These are phyloP conservation scores for Lasiodiplodia theobromae DNA, from an alignment of 2,329 filamentous ascomycete genomes.

Conservation along the genomic window DNA sequence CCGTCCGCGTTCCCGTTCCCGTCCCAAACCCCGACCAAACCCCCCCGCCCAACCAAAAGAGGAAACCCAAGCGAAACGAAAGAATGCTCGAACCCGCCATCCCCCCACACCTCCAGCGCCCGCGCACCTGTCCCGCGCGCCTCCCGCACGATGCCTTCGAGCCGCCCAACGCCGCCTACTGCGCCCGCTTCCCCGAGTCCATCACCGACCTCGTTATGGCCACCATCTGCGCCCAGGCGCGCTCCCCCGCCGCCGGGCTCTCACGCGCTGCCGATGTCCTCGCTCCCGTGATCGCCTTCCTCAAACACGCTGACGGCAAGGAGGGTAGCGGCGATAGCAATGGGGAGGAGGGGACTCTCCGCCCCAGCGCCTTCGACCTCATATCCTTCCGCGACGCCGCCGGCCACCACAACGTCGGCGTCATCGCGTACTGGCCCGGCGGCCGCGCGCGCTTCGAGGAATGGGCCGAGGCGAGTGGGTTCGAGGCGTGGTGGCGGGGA, in stretches of 20 bases:
- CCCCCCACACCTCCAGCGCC: slow-evolving; percentile 35
- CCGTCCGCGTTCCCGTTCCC: too few relatives aligned
- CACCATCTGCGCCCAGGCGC: slow-evolving; percentile 44
- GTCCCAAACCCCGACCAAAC: too few relatives aligned
- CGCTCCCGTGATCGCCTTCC: slow-evolving; percentile 18
- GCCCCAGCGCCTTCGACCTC: slow-evolving; percentile 31
- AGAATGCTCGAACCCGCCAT: slow-evolving; percentile 38
- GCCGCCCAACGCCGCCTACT: slow-evolving; percentile 43
- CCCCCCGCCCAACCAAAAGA: too few relatives aligned
- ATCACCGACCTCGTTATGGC: slow-evolving; percentile 45
- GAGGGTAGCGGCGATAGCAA: slow-evolving; percentile 33
- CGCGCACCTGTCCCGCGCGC: slow-evolving; percentile 34
- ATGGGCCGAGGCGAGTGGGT: not conserved
- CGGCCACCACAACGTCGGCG: not conserved
- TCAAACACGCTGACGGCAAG: slow-evolving; percentile 32
- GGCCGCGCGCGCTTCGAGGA: not conserved
- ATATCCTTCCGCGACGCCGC: not conserved
- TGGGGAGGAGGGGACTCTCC: slow-evolving; percentile 44
- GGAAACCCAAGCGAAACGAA: not conserved
- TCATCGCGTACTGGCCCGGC: not conserved
- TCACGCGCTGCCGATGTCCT: slow-evolving; percentile 12
- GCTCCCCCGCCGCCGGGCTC: not conserved
- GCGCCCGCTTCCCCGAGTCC: slow-evolving; percentile 42
- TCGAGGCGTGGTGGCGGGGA: not conserved
- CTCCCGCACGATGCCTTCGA: slow-evolving; percentile 37